These are phyloP conservation scores for Botryosphaeria dothidea DNA, from an alignment of 2,329 filamentous ascomycete species.

Conservation along the genomic window DNA sequence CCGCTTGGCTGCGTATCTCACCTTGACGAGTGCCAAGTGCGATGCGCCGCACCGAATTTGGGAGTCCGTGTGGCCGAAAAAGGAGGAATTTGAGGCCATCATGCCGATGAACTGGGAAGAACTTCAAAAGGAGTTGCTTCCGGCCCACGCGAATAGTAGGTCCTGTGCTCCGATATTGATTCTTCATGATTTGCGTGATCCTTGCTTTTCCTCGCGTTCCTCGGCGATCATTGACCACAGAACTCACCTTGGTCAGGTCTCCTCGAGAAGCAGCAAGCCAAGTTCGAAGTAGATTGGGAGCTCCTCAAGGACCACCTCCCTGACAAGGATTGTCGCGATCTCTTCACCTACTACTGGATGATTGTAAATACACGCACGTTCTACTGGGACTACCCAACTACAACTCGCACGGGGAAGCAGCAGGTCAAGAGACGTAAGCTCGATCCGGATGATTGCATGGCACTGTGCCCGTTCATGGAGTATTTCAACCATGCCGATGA, in stretches of 20 bases:
- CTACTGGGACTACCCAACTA: slow-evolving; percentile 52
- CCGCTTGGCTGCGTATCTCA: slow-evolving; percentile 69
- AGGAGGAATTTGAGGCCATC: slow-evolving; percentile 58
- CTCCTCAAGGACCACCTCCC: slow-evolving; percentile 47
- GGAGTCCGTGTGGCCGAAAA: slow-evolving; percentile 67
- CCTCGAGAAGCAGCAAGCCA: slow-evolving; percentile 56
- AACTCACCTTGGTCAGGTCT: slow-evolving; percentile 34
- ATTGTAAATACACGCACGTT: slow-evolving; percentile 63
- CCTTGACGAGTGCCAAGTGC: slow-evolving; percentile 49
- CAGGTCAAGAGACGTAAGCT: slow-evolving; percentile 43
- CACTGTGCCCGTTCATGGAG: slow-evolving; percentile 71
- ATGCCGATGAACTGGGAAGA: slow-evolving; percentile 60
- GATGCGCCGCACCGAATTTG: slow-evolving; percentile 53
- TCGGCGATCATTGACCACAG: slow-evolving; percentile 8
- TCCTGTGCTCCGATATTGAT: neutral
- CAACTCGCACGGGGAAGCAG: slow-evolving; percentile 40
- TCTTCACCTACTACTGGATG: slow-evolving; percentile 60
- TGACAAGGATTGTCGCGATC: slow-evolving; percentile 28
- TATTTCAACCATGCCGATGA: slow-evolving; percentile 63
- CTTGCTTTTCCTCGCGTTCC: neutral
- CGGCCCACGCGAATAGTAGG: slow-evolving; percentile 35
- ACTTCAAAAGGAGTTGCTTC: slow-evolving; percentile 41
- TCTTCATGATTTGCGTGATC: slow-evolving; percentile 4
- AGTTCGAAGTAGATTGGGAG: slow-evolving; percentile 54
- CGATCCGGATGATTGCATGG: slow-evolving; percentile 61